Evolutionary conservation across 306 rosid species (phyloP).

Genomic region (Boehmeria nivea): DNA sequence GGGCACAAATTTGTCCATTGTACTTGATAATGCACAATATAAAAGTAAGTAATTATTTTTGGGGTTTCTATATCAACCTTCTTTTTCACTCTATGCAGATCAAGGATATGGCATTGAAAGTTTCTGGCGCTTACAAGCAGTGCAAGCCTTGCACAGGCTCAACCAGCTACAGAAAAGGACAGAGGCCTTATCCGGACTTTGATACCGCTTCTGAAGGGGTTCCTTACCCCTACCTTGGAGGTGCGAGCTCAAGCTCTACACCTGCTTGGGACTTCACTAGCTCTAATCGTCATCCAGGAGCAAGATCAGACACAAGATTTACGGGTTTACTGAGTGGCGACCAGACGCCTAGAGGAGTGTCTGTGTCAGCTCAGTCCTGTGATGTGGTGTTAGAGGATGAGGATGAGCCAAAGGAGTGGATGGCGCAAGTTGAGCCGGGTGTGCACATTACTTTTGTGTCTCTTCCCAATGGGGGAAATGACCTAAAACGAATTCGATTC

Average conservation of each 20-base stretch:
- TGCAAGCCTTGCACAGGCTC: slow-evolving; percentile 74
- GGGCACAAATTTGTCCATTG: background rate
- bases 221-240: slow-evolving; percentile 74
- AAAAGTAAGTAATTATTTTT: background rate
- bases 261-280: slow-evolving; percentile 85
- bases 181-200: slow-evolving; percentile 58
- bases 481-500: slow-evolving; percentile 82
- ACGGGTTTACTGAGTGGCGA: slow-evolving; percentile 47
- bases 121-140: slow-evolving; percentile 64
- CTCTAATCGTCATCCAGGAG: slow-evolving; percentile 34
- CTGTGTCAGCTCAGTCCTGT: slow-evolving; percentile 36
- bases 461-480: slow-evolving; percentile 89
- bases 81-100: slow-evolving; percentile 43
- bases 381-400: slow-evolving; percentile 65
- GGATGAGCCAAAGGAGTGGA: slow-evolving; percentile 71
- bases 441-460: slow-evolving; percentile 74
- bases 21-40: no score
- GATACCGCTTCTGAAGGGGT: slow-evolving; percentile 77
- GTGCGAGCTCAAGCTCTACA: slow-evolving; percentile 71
- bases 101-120: slow-evolving; percentile 83
- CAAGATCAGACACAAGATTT: slow-evolving; percentile 57
- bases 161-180: slow-evolving; percentile 54
- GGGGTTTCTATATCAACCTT: background rate
- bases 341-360: slow-evolving; percentile 46
- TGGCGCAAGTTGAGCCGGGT: slow-evolving; percentile 98